Evolutionary conservation across 1,139 yeast genomes (phyloP).

Genomic region (Petasospora fabianii): DNA sequence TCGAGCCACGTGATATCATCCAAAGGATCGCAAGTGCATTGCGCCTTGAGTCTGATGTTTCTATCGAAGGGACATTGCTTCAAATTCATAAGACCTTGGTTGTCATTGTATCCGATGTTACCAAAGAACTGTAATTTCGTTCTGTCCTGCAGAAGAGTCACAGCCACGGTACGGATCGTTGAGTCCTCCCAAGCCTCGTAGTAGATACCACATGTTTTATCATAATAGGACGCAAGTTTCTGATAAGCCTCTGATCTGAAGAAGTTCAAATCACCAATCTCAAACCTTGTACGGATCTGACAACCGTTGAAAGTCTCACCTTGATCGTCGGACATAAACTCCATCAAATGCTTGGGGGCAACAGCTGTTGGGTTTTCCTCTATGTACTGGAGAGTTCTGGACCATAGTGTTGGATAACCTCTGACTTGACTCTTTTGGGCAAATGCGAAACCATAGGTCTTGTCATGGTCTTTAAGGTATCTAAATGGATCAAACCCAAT

Average conservation of each 20-base stretch:
- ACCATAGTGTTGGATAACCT: constrained; percentile 3
- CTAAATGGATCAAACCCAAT: constrained; percentile 61
- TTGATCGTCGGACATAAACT: constrained; percentile 50
- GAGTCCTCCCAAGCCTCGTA: constrained; percentile 68
- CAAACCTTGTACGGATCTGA: constrained; percentile 59
- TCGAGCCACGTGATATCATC: constrained; percentile 32
- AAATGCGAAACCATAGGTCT: constrained; percentile 63
- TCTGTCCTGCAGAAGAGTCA: constrained; percentile 43
- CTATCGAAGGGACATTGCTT: constrained; percentile 55
- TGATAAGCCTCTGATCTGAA: constrained; percentile 48
- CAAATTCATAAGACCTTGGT: constrained; percentile 41
- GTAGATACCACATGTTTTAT: constrained; percentile 51
- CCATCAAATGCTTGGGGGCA: constrained; percentile 45
- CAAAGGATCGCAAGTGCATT: constrained; percentile 51
- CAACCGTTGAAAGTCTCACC: constrained; percentile 54
- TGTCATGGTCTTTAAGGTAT: constrained; percentile 55
- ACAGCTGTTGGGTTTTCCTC: constrained; percentile 41
- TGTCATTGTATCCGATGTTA: constrained; percentile 46
- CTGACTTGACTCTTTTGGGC: constrained; percentile 47
- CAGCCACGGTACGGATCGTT: constrained; percentile 57
- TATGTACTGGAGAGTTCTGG: constrained; percentile 46
- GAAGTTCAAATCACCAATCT: constrained; percentile 51
- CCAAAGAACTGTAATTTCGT: constrained; percentile 50
- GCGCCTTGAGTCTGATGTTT: constrained; percentile 39
- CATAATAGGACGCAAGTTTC: constrained; percentile 44